Evolutionary conservation across 805 yeast species (phyloP).

Genomic region (Candida verbasci): DNA sequence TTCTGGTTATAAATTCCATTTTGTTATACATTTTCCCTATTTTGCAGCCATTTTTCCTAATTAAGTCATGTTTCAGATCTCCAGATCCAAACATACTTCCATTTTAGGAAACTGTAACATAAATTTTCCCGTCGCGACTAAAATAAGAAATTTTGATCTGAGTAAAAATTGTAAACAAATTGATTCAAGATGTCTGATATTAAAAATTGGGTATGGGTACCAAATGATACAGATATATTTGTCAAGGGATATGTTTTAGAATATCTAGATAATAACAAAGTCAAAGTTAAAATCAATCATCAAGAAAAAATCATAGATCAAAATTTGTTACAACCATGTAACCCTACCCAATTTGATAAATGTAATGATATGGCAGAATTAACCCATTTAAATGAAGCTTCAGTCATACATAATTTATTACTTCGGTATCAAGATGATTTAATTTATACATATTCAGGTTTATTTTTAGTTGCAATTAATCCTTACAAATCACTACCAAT

Average conservation of each 20-base stretch:
- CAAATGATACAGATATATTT: slow-evolving; percentile 55
- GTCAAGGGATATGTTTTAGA: slow-evolving; percentile 56
- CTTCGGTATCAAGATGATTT: slow-evolving; percentile 71
- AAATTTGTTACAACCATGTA: slow-evolving; percentile 55
- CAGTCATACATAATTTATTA: slow-evolving; percentile 82
- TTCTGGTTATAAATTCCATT: no score
- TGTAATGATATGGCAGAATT: slow-evolving; percentile 95
- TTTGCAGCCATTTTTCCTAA: no score
- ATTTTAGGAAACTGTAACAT: no score
- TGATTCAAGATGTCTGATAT: slow-evolving; percentile 5
- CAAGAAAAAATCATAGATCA: slow-evolving; percentile 37
- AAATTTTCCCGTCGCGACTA: no score
- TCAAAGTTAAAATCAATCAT: slow-evolving; percentile 36
- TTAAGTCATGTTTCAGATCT: no score
- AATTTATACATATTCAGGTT: slow-evolving; percentile 92
- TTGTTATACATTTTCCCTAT: no score
- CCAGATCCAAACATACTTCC: no score
- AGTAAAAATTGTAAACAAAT: background rate
- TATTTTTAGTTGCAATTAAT: slow-evolving; percentile 90
- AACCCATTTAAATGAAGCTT: slow-evolving; percentile 91
- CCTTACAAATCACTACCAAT: slow-evolving; percentile 78
- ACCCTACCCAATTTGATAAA: slow-evolving; percentile 85
- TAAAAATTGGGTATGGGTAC: slow-evolving; percentile 76
- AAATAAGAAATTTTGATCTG: no score
- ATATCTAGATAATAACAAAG: slow-evolving; percentile 30